A percentile compares a stretch with the other conserved stretches of the same genome.
Conservation (phyloP, 306 rosid genomes). For the Corylus americana region DNA sequence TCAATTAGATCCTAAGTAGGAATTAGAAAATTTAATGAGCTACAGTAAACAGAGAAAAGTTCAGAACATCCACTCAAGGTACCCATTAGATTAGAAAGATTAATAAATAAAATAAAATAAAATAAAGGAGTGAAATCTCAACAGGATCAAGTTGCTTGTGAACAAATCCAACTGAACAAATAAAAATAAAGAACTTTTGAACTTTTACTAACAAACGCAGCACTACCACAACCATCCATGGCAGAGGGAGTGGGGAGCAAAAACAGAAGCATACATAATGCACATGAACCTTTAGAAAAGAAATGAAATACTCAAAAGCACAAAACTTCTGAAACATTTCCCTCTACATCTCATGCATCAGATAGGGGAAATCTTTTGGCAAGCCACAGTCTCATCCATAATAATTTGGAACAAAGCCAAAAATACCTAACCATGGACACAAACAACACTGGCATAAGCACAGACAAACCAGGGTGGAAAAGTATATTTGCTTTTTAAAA, state of each 20-base stretch:
- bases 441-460: neutral
- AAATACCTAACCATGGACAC: neutral
- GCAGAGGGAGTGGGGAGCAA: too few species aligned
- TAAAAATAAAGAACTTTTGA: neutral
- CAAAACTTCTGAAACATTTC: neutral
- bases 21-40: slow-evolving; percentile 23
- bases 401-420: neutral
- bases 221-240: neutral
- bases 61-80: slow-evolving; percentile 8
- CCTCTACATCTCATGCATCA: neutral
- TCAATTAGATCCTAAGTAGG: slow-evolving; percentile 55
- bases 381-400: neutral
- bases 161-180: neutral
- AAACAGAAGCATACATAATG: neutral
- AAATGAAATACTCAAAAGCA: neutral
- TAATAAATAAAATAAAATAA: neutral
- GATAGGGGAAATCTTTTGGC: neutral
- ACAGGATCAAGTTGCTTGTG: neutral
- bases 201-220: neutral
- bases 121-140: neutral
- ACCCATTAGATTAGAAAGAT: neutral
- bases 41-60: slow-evolving; percentile 19
- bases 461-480: neutral
- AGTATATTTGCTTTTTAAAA: neutral
- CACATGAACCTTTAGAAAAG: neutral